These are phyloP conservation scores for Ophioceras dolichostomum DNA, from an alignment of 2,329 filamentous ascomycete species.

Conservation along the genomic window DNA sequence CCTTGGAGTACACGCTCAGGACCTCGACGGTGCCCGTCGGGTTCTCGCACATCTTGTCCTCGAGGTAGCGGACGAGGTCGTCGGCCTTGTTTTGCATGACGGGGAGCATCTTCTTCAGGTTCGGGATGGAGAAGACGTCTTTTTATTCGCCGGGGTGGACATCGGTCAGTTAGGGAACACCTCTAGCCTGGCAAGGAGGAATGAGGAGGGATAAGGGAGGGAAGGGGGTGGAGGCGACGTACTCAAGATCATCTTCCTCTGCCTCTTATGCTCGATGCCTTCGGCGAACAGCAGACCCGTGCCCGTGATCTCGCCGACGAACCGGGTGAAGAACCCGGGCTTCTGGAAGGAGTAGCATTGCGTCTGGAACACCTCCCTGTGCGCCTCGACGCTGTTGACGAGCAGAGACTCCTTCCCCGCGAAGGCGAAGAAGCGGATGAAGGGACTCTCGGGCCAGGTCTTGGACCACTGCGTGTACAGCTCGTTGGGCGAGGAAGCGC, in stretches of 20 bases:
- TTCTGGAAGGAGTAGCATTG: slow-evolving; percentile 26
- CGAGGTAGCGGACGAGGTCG: slow-evolving; percentile 15
- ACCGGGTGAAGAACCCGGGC: slow-evolving; percentile 17
- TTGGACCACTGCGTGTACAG: slow-evolving; percentile 5
- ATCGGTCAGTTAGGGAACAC: too few species aligned
- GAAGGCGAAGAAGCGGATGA: slow-evolving; percentile 24
- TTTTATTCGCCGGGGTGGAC: too few species aligned
- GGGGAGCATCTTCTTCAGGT: slow-evolving; percentile 22
- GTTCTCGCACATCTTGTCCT: slow-evolving; percentile 12
- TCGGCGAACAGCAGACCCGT: slow-evolving; percentile 11
- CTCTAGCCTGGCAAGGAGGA: too few species aligned
- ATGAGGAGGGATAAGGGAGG: too few species aligned
- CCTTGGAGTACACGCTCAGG: slow-evolving; percentile 15
- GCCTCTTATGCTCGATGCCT: slow-evolving; percentile 18
- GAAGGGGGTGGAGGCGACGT: too few species aligned
- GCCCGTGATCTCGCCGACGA: slow-evolving; percentile 5
- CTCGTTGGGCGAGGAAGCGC: slow-evolving; percentile 4
- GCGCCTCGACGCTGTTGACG: slow-evolving; percentile 20
- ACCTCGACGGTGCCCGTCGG: slow-evolving; percentile 14
- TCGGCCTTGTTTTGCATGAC: slow-evolving; percentile 21
- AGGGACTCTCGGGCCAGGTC: slow-evolving; percentile 11
- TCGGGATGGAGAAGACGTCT: slow-evolving; percentile 22
- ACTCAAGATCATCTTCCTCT: slow-evolving; percentile 13
- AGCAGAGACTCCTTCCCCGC: slow-evolving; percentile 23
- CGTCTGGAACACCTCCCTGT: slow-evolving; percentile 24